These are phyloP conservation scores for Cystobasidium slooffiae DNA, from an alignment of 1,284 basidiomycete species.

Conservation along the genomic window DNA sequence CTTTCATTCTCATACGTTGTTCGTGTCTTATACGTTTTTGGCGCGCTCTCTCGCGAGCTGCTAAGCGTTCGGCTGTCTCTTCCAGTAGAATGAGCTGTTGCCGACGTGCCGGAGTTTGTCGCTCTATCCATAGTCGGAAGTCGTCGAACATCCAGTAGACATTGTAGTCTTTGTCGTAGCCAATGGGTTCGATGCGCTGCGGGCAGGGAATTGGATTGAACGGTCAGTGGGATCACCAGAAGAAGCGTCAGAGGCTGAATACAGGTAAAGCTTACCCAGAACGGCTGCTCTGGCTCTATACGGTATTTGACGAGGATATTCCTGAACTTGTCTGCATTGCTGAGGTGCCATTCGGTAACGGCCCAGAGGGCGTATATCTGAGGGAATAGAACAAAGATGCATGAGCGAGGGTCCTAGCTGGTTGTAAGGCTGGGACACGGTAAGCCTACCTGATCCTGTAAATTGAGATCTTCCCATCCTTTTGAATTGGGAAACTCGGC, in stretches of 20 bases:
- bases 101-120: slow-evolving; percentile 55
- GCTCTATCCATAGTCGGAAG: slow-evolving; percentile 84
- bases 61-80: slow-evolving; percentile 8
- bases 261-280: slow-evolving; percentile 57
- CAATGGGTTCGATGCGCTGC: slow-evolving; percentile 82
- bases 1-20: slow-evolving; percentile 36
- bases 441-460: slow-evolving; percentile 60
- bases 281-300: slow-evolving; percentile 59
- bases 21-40: slow-evolving; percentile 27
- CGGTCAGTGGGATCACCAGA: slow-evolving; percentile 9
- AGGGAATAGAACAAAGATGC: background rate
- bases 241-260: background rate
- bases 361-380: slow-evolving; percentile 59
- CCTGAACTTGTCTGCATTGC: slow-evolving; percentile 61
- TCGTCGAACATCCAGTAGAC: slow-evolving; percentile 89
- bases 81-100: slow-evolving; percentile 14
- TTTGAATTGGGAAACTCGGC: slow-evolving; percentile 51
- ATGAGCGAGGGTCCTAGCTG: background rate
- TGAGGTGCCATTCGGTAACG: slow-evolving; percentile 64
- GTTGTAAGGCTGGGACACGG: background rate
- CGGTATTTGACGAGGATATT: slow-evolving; percentile 57
- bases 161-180: slow-evolving; percentile 78
- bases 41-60: slow-evolving; percentile 9
- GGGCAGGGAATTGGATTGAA: background rate
- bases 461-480: slow-evolving; percentile 60